Evolutionary conservation across 2,329 filamentous ascomycete species (phyloP).

Genomic region (Stagonosporopsis tanaceti): DNA sequence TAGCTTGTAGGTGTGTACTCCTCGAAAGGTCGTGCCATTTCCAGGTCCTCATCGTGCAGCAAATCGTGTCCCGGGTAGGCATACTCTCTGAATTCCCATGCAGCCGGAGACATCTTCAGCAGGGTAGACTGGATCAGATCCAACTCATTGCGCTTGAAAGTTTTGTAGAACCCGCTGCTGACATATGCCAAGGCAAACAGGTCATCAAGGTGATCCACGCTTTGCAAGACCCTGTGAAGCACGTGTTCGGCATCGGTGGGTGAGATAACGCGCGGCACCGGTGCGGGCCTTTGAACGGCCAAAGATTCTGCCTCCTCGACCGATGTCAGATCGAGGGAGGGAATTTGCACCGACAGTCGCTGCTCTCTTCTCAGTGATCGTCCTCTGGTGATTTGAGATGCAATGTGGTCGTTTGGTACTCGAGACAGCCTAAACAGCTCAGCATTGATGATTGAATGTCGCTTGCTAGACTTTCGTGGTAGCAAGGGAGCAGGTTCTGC

Average conservation of each 20-base stretch:
- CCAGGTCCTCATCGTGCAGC: conserved; percentile 49
- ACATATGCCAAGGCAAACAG: conserved; percentile 63
- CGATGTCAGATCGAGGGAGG: conserved; percentile 26
- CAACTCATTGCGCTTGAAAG: conserved; percentile 66
- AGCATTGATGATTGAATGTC: conserved; percentile 37
- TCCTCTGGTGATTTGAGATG: conserved; percentile 36
- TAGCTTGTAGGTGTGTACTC: conserved; percentile 64
- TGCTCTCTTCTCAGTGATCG: conserved; percentile 27
- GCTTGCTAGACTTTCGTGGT: conserved; percentile 54
- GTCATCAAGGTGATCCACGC: conserved; percentile 60
- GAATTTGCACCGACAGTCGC: conserved; percentile 37
- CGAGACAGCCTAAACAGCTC: conserved; percentile 32
- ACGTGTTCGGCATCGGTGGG: conserved; percentile 58
- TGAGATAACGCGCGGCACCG: conserved; percentile 48
- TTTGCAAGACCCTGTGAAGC: conserved; percentile 60
- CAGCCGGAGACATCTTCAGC: conserved; percentile 63
- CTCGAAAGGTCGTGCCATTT: conserved; percentile 57
- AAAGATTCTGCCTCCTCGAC: conserved; percentile 33
- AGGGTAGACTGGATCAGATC: conserved; percentile 60
- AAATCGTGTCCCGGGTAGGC: conserved; percentile 60
- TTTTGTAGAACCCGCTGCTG: conserved; percentile 64
- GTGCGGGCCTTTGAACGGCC: conserved; percentile 28
- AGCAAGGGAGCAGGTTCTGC: conserved; percentile 43
- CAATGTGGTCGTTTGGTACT: conserved; percentile 42
- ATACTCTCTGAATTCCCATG: conserved; percentile 68